A percentile compares a stretch with the other conserved stretches of the same genome.
phyloP scores from a whole-genome alignment of 1,139 yeast genomes.

The Scheffersomyces illinoinensis region DNA sequence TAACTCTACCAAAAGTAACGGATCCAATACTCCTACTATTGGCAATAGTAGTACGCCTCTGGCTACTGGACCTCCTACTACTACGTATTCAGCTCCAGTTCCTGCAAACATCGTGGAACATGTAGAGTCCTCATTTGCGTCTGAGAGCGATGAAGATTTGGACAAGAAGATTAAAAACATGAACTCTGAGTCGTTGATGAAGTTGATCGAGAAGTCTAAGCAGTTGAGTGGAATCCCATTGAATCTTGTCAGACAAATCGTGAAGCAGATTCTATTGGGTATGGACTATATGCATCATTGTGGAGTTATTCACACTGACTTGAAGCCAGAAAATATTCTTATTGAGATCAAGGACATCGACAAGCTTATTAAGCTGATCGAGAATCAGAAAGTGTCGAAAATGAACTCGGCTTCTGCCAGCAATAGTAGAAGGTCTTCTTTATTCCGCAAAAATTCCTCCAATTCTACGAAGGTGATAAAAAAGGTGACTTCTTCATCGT shows the following conservation, averaged over 20 bases:
- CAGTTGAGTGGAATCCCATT: conserved; percentile 65
- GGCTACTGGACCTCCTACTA: not conserved
- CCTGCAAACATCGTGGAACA: not conserved
- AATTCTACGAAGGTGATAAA: conserved; percentile 30
- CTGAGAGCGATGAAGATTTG: conserved; percentile 3
- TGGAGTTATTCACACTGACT: conserved; percentile 89
- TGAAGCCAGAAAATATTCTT: conserved; percentile 88
- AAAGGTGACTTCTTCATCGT: conserved; percentile 17
- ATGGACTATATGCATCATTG: conserved; percentile 82
- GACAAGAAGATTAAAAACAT: conserved; percentile 10
- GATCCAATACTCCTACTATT: not conserved
- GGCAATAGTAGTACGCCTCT: not conserved
- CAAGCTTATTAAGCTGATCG: conserved; percentile 58
- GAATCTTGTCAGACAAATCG: conserved; percentile 73
- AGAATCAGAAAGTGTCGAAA: conserved; percentile 42
- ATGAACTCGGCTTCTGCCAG: conserved; percentile 9
- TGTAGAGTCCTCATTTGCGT: not conserved
- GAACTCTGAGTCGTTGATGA: conserved; percentile 12
- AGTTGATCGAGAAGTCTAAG: conserved; percentile 12
- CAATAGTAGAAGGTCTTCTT: conserved; percentile 17
- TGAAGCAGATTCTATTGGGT: conserved; percentile 74
- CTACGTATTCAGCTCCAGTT: not conserved
- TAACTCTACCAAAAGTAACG: not conserved
- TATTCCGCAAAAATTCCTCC: not conserved
- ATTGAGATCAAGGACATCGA: conserved; percentile 80